Base-by-base conservation (phyloP, 345 rosid genomes). In the Eucalyptus rudis region DNA sequence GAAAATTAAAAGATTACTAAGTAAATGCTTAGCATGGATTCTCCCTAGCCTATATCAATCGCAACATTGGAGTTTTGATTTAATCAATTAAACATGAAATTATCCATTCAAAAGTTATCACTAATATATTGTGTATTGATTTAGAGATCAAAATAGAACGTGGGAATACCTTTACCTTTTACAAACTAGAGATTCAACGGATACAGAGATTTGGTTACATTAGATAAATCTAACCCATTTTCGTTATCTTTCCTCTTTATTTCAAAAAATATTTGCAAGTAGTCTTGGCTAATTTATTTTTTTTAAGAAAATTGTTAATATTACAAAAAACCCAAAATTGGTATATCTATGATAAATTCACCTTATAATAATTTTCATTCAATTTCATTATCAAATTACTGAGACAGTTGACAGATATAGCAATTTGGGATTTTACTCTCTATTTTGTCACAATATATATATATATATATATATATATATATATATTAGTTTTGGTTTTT, bases 371-470 rank as follows among this genome's bases (percentile, higher is more conserved):
- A 4, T 56, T 56, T 56, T 56, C 19, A 56, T 4, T 56, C 9
- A 54, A 56, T 56, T 56, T 22, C 3, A 56, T 56, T 2, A 1
- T 56, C 29, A 56, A 22, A 56, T 56, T 56, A 5, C 5, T 22
- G 12, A 56, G 6, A 9, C 5, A 22, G 6, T 24, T 56, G 2
- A 56, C 1, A 5, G 1, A 6, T 56, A 2, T 22, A 56, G 3
- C 11, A 56, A 56, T 56, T 22, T 56, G 24, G 5, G 10, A 54
- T 54, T 54, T 54, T 54, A 54, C 25, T 10, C 2, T 20, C 4
- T 1, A 1, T 54, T 54, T 54, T 19, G 24, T 54, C 25, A 54
- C 59, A 52, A 52, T 15, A 50, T 12, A 49, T 51, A 51, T 50
- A 22, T 20, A n/a, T n/a, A n/a, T n/a, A n/a, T n/a, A n/a, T n/a